A percentile compares a stretch with the other conserved stretches of the same genome.
Evolutionary conservation across 106 monocot genomes (phyloP).

Genomic region (Apostasia shenzhenica): DNA sequence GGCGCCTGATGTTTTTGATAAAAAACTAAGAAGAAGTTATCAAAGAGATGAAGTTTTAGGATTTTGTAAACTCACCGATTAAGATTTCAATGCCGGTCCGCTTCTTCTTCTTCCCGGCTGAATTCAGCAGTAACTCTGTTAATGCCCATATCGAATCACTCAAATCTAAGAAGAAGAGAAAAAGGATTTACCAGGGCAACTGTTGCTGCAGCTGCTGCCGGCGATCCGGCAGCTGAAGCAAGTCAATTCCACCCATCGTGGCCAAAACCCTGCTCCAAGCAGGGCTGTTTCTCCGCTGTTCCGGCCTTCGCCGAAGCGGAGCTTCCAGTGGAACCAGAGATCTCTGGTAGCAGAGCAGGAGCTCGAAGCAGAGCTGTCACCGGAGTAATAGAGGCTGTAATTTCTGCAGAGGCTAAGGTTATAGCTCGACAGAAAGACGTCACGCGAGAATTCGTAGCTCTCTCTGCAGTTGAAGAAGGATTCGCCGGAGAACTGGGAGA

Average conservation of each 20-base stretch:
- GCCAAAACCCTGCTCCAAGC: constrained; percentile 4
- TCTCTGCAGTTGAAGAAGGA: constrained; percentile 4
- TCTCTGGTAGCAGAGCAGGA: constrained; percentile 4
- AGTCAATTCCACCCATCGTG: background rate
- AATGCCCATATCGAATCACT: background rate
- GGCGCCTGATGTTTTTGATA: background rate
- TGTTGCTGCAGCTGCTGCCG: background rate
- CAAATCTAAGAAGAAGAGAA: background rate
- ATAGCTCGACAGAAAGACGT: background rate
- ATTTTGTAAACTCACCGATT: constrained; percentile 4
- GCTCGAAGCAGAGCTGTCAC: background rate
- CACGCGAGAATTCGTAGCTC: constrained; percentile 3
- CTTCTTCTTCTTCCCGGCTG: background rate
- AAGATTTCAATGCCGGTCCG: background rate
- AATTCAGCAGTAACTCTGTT: background rate
- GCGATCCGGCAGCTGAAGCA: constrained; percentile 10
- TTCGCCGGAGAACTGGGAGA: background rate
- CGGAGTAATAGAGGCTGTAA: constrained; percentile 8
- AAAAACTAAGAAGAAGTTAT: background rate
- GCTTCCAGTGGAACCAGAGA: constrained; percentile 13
- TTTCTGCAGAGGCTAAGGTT: constrained; percentile 5
- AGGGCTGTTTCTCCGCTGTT: background rate
- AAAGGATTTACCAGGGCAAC: constrained; percentile 4
- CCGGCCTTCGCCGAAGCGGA: background rate
- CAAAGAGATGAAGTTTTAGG: background rate